A percentile compares a stretch with the other conserved stretches of the same genome.
phyloP scores from a whole-genome alignment of 2,329 filamentous ascomycete genomes.

The Fusarium sp. region DNA sequence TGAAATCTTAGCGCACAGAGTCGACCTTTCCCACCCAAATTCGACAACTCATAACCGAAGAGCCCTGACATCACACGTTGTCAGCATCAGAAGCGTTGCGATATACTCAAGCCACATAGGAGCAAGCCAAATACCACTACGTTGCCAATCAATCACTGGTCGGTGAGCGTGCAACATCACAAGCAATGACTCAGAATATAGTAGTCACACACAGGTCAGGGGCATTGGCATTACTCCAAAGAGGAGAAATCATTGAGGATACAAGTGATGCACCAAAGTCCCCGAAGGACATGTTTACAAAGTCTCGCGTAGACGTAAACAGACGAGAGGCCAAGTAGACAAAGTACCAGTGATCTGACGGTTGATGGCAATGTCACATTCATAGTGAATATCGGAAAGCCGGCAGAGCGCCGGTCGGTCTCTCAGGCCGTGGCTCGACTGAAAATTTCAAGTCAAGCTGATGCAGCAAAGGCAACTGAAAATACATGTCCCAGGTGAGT shows the following conservation, averaged over 20 bases:
- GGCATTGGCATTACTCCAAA: neutral
- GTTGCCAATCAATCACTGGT: neutral
- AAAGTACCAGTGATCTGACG: conserved; percentile 34
- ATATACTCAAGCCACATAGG: neutral
- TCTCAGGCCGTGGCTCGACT: conserved; percentile 76
- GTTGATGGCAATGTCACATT: conserved; percentile 51
- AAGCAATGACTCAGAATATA: neutral
- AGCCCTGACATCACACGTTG: neutral
- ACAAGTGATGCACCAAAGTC: conserved; percentile 24
- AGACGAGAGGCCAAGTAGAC: conserved; percentile 36
- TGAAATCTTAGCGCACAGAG: neutral
- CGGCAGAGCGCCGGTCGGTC: conserved; percentile 75
- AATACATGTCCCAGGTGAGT: conserved; percentile 52
- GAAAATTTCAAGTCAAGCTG: conserved; percentile 61
- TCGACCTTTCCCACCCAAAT: neutral
- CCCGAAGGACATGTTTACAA: conserved; percentile 23
- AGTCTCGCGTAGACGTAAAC: conserved; percentile 39
- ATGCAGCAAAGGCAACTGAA: conserved; percentile 58
- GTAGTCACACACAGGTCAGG: neutral
- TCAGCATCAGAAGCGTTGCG: neutral
- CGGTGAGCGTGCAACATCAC: neutral
- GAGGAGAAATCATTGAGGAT: neutral
- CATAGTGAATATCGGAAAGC: conserved; percentile 59
- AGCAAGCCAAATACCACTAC: neutral
- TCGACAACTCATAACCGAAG: neutral